Evolutionary conservation across 257 asterid genomes (phyloP), one percentile per base, ranked within the genome.

Genomic region (Sherardia arvensis): DNA sequence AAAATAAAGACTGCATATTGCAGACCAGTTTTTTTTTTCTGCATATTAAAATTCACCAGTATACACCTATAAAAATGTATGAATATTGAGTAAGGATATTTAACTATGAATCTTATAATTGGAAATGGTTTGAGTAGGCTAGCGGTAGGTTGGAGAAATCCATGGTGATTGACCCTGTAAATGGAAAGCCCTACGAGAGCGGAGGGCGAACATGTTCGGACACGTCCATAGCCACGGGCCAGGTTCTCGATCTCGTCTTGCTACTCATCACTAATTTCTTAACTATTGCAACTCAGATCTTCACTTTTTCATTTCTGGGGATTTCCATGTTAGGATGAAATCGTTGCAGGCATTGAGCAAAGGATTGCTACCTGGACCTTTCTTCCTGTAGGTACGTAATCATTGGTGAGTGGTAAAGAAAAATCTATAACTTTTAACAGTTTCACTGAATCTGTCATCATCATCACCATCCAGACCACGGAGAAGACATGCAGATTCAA

Each of bases 331-430:
- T 63, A 92, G 97, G 99, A 90, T 76, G 88, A 83, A 45, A 25
- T 93, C 51, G 79, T 90, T 66, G 73, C 79, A 20, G 28, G 73
- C 33, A 49, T 87, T 15, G 99, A 93, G 79, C 81, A 76, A 12
- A 87, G 81, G 79, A 83, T 90, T 55, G 95, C 96, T 22, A 83
- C 95, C 20, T 93, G 97, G 99, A 93, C 99, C 36, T 93, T 92
- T 75, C 91, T 85, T 53, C 96, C 97, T 23, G 43, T 60, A 78
- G 97, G 99, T 90, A 87, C n/a, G n/a, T n/a, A n/a, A n/a, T n/a
- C n/a, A n/a, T n/a, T n/a, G n/a, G n/a, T n/a, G n/a, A n/a, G n/a
- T n/a, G n/a, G n/a, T n/a, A n/a, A n/a, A n/a, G n/a, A 59, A 21
- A 66, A 38, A 38, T 27, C 54, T 15, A 20, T 2, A n/a, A 20